Base-by-base conservation (phyloP, 2,329 filamentous ascomycete genomes). In the Monilinia fructigena region DNA sequence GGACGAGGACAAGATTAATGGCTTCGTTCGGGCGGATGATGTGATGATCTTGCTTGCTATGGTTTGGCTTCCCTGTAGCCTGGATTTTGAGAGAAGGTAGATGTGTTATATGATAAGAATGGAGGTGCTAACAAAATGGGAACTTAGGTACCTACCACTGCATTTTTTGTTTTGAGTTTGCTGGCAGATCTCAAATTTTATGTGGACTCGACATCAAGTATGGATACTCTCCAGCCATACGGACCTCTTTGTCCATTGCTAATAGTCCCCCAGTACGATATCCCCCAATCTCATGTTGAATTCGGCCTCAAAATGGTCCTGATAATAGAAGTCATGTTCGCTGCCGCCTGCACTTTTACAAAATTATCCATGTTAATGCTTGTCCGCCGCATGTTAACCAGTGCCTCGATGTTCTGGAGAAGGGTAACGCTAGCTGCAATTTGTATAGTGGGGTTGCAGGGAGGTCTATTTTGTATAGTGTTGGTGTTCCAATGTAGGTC, bases 1-100 rank as follows among this genome's bases (percentile, higher is more conserved):
- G 79, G 73, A 81, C 81, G 26, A 77, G 82, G 45, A 66, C 80
- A 1, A 73, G 73, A 18, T 74, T 83, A 28, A 79, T 78, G 23
- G 79, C 75, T 67, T 82, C 79, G 18, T 75, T 79, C 45, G 82
- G n/a, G 48, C 79, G 3, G 82, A 83, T 68, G 82, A 83, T 70
- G 63, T 78, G 10, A 71, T 83, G 14, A 81, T 83, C 63, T 72
- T 80, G 18, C 38, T 80, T 47, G 78, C 79, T 12, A 76, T 82
- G 70, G 72, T 73, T 68, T 28, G 70, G 67, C 40, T n/a, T 60
- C 12, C 58, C 45, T 48, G 26, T 5, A 50, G 31, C 16, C 31
- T 40, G 31, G 28, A 26, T 16, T 3, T n/a, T 23, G 31, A 54
- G 16, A 28, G 56, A 16, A 42, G 7, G 18, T 16, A 31, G 4